Percentiles rank a stretch among this genome's conserved stretches.
Evolutionary conservation across 495 filamentous ascomycete species (phyloP).

Genomic region (Lentithecium fluviatile): DNA sequence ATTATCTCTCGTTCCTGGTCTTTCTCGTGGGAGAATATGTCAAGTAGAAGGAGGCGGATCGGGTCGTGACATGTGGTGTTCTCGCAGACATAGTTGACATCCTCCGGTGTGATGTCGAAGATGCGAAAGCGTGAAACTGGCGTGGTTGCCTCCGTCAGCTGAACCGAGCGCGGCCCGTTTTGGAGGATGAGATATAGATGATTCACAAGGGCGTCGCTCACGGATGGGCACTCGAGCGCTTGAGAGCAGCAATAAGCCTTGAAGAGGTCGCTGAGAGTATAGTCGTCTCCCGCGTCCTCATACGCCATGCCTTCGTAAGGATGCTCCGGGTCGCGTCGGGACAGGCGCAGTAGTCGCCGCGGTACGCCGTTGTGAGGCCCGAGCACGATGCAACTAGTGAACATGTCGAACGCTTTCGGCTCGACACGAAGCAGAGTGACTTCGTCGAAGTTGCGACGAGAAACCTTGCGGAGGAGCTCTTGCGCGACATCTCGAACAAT

Average conservation of each 20-base stretch:
- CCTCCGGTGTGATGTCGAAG: background rate
- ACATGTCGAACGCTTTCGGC: background rate
- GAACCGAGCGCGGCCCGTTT: background rate
- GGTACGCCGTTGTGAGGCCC: background rate
- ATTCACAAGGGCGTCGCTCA: background rate
- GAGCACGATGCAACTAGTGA: background rate
- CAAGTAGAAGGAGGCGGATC: background rate
- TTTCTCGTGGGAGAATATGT: background rate
- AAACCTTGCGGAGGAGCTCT: background rate
- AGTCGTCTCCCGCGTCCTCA: background rate
- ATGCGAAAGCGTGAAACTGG: background rate
- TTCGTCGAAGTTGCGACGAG: background rate
- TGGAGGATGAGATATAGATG: background rate
- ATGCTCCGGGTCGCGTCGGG: background rate
- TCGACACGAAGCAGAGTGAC: background rate
- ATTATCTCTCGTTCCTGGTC: background rate
- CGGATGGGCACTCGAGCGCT: background rate
- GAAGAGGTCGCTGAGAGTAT: background rate
- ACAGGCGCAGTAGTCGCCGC: background rate
- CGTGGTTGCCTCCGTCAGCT: background rate
- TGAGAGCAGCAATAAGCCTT: background rate
- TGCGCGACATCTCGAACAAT: background rate
- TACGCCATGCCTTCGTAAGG: background rate
- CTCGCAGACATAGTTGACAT: background rate
- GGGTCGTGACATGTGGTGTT: background rate